Evolutionary conservation across 2,329 filamentous ascomycete species (phyloP).

Genomic region (Alternaria alternata): DNA sequence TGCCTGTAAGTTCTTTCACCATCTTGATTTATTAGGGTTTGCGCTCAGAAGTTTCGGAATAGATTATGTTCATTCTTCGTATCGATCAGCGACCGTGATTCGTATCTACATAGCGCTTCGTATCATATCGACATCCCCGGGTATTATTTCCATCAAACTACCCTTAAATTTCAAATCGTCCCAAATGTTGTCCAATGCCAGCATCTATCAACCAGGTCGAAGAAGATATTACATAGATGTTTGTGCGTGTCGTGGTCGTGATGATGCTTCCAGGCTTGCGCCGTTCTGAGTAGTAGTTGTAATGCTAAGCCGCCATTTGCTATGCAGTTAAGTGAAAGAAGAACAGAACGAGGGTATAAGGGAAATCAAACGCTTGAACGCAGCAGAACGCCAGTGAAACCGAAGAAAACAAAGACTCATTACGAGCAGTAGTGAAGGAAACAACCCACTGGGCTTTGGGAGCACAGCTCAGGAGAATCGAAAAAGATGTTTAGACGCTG

Average conservation of each 20-base stretch:
- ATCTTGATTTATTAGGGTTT: not conserved
- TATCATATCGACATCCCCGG: conserved; percentile 18
- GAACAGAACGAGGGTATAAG: conserved; percentile 43
- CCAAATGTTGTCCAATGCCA: conserved; percentile 43
- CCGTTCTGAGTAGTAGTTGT: conserved; percentile 25
- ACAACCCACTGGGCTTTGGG: conserved; percentile 36
- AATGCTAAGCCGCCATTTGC: conserved; percentile 33
- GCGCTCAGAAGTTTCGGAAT: not conserved
- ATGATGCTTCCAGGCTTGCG: conserved; percentile 34
- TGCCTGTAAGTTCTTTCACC: not conserved
- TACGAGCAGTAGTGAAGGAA: conserved; percentile 18
- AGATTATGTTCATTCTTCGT: conserved; percentile 17
- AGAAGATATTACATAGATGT: conserved; percentile 29
- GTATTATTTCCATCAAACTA: conserved; percentile 18
- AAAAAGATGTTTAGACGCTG: conserved; percentile 52
- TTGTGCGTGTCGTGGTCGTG: conserved; percentile 11
- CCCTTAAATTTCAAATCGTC: conserved; percentile 1
- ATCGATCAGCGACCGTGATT: conserved; percentile 9
- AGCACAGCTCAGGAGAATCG: conserved; percentile 44
- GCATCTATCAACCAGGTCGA: conserved; percentile 37
- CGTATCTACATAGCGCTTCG: conserved; percentile 23
- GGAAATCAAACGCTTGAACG: conserved; percentile 49
- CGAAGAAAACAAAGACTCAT: conserved; percentile 20
- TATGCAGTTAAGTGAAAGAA: conserved; percentile 35
- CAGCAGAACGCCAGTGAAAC: conserved; percentile 30